Conservation (phyloP, 2,329 filamentous ascomycete species). For the Colletotrichum caudatum region DNA sequence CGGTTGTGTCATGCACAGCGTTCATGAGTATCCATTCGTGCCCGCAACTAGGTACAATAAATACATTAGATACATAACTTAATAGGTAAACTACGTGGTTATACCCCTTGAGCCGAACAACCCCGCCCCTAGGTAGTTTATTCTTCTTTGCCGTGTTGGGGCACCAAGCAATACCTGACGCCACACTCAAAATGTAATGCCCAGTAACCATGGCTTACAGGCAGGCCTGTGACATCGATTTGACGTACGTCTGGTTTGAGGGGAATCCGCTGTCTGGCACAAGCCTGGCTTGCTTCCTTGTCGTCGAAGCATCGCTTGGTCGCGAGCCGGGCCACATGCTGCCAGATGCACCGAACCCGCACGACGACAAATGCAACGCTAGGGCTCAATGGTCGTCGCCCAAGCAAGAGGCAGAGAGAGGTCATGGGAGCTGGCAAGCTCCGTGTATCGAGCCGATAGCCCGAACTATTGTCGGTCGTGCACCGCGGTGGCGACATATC, state of each 20-base stretch:
- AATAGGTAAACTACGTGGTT: too few relatives aligned
- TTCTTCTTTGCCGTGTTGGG: neutral
- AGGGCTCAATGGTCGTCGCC: neutral
- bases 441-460: neutral
- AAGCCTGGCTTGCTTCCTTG: neutral
- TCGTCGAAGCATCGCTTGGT: conserved; percentile 1
- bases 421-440: neutral
- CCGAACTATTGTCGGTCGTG: neutral
- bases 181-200: neutral
- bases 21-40: neutral
- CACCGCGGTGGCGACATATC: conserved; percentile 16
- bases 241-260: neutral
- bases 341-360: conserved; percentile 16
- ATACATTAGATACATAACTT: too few relatives aligned
- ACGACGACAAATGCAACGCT: neutral
- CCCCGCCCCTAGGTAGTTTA: neutral
- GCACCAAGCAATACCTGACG: neutral
- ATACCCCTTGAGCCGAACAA: neutral
- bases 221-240: conserved; percentile 6
- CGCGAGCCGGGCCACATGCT: conserved; percentile 25
- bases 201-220: neutral
- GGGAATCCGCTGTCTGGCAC: neutral
- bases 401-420: neutral
- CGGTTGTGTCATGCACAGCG: neutral
- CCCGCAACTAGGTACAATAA: neutral